A percentile compares a stretch with the other conserved stretches of the same genome.
Conservation (phyloP, 345 rosid genomes). For the Brassica napus region DNA sequence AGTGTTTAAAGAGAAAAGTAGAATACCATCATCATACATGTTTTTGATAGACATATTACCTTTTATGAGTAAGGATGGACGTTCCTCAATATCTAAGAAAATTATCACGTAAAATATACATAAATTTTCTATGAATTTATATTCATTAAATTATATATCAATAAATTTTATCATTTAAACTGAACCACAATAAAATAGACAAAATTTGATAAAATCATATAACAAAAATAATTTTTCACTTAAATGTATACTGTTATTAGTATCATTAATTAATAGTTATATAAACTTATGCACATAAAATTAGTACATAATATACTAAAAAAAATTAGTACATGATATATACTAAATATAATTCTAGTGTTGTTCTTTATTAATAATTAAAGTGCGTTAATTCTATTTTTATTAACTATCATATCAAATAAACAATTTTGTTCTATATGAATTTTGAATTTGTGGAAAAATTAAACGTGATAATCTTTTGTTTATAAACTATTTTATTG, state of each 20-base stretch:
- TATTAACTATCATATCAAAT: not conserved
- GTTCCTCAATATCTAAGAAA: not conserved
- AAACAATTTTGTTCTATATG: not conserved
- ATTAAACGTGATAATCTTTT: not conserved
- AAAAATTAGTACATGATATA: no score
- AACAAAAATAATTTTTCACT: no score
- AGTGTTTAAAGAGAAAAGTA: no score
- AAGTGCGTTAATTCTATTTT: no score
- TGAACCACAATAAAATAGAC: not conserved
- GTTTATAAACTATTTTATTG: not conserved
- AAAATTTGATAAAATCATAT: not conserved
- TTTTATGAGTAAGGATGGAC: not conserved
- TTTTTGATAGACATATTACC: no score
- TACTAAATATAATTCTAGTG: not conserved
- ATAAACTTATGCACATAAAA: not conserved
- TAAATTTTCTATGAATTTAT: no score
- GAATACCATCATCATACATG: no score
- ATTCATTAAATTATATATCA: no score
- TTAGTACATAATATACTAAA: not conserved
- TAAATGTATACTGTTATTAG: not conserved
- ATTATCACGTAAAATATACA: no score
- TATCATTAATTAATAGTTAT: not conserved
- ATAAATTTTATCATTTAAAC: not conserved
- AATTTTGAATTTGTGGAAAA: not conserved
- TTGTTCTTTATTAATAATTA: not conserved